Percentiles rank a stretch among this genome's conserved stretches.
phyloP scores from a whole-genome alignment of 2,329 filamentous ascomycete genomes.

The Trichoderma afroharzianum region DNA sequence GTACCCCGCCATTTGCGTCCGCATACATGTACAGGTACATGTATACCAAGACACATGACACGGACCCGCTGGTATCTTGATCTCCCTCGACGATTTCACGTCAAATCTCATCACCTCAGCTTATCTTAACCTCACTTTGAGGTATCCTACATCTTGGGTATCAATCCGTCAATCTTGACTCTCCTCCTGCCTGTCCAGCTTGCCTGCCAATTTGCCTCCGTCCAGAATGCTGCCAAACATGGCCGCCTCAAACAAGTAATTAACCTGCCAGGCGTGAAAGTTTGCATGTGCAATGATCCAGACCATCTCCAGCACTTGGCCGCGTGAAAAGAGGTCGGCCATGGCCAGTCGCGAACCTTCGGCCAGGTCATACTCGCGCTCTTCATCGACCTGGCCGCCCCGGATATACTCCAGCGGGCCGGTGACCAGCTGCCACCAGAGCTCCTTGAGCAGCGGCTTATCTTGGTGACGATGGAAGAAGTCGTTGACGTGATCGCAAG shows the following conservation, averaged over 20 bases:
- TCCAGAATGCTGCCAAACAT: conserved; percentile 34
- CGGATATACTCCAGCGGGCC: conserved; percentile 21
- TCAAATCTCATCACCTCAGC: neutral
- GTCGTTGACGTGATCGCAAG: conserved; percentile 21
- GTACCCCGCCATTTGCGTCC: neutral
- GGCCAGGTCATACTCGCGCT: conserved; percentile 17
- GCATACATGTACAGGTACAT: neutral
- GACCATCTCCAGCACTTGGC: conserved; percentile 19
- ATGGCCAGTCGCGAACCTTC: conserved; percentile 19
- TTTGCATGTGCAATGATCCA: conserved; percentile 24
- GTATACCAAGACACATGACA: neutral
- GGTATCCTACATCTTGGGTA: neutral
- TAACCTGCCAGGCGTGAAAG: conserved; percentile 31
- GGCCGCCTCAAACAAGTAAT: conserved; percentile 31
- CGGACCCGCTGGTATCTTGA: neutral
- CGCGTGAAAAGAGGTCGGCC: conserved; percentile 25
- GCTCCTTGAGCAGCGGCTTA: conserved; percentile 16
- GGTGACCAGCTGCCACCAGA: conserved; percentile 21
- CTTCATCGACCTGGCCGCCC: conserved; percentile 19
- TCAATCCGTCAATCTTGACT: neutral
- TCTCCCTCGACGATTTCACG: neutral
- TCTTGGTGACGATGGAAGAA: conserved; percentile 15
- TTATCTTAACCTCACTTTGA: neutral
- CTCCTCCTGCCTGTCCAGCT: conserved; percentile 25
- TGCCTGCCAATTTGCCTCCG: conserved; percentile 27